Evolutionary conservation across 139 green algal species (phyloP).

Genomic region (Microglena sp.): DNA sequence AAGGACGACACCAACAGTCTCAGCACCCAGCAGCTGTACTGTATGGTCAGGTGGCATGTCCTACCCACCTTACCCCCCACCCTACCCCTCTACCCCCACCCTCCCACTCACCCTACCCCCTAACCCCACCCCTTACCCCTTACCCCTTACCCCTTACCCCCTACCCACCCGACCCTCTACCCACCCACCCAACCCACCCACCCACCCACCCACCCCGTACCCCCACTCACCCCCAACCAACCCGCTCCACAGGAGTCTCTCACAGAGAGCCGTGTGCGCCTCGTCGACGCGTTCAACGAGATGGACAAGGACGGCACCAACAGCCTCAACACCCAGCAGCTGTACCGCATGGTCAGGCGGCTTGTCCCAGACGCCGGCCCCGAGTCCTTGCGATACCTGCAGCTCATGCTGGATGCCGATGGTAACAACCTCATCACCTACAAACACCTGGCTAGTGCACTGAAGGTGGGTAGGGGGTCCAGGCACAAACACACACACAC

Average conservation of each 20-base stretch:
- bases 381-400: slow-evolving; percentile 26
- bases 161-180: neutral
- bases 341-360: slow-evolving; percentile 21
- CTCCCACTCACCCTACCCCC: neutral
- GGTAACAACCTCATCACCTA: slow-evolving; percentile 20
- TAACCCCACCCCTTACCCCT: too few relatives aligned
- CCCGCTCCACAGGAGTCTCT: slow-evolving; percentile 14
- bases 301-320: slow-evolving; percentile 21
- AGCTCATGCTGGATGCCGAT: slow-evolving; percentile 29
- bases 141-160: too few relatives aligned
- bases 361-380: slow-evolving; percentile 26
- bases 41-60: too few relatives aligned
- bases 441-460: slow-evolving; percentile 33
- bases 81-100: neutral
- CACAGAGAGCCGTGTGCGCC: slow-evolving; percentile 14
- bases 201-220: neutral
- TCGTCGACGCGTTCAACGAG: slow-evolving; percentile 35
- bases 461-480: neutral
- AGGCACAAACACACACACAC: too few relatives aligned
- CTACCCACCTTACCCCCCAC: neutral
- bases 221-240: neutral
- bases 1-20: slow-evolving; percentile 15
- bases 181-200: neutral
- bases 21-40: slow-evolving; percentile 19
- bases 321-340: slow-evolving; percentile 15